A percentile compares a stretch with the other conserved stretches of the same genome.
phyloP scores from a whole-genome alignment of 2,329 filamentous ascomycete species.

The Aureobasidium sp. region DNA sequence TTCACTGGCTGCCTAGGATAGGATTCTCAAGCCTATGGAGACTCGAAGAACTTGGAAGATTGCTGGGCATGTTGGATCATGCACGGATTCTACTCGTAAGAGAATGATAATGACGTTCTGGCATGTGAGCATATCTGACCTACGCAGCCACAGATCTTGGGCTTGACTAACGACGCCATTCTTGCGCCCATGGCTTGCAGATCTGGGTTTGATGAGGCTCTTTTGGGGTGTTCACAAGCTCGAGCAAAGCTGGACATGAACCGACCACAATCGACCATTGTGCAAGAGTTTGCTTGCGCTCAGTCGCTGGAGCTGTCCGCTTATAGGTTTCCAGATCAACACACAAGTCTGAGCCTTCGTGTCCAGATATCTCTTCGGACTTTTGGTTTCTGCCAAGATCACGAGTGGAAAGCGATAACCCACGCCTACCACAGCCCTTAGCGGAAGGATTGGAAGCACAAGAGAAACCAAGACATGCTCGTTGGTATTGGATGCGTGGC shows the following conservation, averaged over 20 bases:
- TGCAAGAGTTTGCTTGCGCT: background rate
- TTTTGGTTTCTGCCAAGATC: background rate
- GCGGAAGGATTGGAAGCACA: background rate
- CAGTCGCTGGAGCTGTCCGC: background rate
- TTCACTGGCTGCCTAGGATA: background rate
- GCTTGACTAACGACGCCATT: background rate
- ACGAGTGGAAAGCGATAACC: background rate
- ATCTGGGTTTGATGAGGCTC: background rate
- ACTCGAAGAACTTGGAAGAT: background rate
- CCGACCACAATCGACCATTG: background rate
- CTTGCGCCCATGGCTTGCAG: background rate
- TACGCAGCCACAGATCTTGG: background rate
- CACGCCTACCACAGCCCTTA: background rate
- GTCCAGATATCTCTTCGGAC: background rate
- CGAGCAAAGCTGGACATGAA: background rate
- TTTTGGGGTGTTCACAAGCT: too few relatives aligned
- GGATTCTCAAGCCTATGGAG: background rate
- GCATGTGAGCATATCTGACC: background rate
- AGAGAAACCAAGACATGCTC: background rate
- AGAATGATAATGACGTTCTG: background rate
- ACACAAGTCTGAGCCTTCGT: background rate
- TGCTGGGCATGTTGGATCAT: background rate
- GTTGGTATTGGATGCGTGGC: background rate
- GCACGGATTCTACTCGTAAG: background rate
- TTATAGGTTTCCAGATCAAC: background rate